These are phyloP conservation scores for Middelhovenomyces tepae DNA, from an alignment of 805 yeast genomes.

Conservation along the genomic window DNA sequence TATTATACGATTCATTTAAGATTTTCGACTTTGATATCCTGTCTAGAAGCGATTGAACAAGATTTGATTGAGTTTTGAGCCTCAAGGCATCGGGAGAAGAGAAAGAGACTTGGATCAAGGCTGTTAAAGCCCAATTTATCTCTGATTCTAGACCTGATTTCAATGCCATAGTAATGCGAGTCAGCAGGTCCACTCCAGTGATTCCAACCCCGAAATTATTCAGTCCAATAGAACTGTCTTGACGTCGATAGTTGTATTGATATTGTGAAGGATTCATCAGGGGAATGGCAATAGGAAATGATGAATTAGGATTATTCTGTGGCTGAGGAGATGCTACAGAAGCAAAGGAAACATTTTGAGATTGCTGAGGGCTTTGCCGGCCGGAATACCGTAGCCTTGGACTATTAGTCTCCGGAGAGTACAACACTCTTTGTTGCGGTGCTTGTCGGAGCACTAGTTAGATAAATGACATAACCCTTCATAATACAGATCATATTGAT, in stretches of 20 bases:
- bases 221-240: background rate
- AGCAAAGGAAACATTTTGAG: no score
- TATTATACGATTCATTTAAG: slow-evolving; percentile 15
- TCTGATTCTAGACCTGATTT: slow-evolving; percentile 57
- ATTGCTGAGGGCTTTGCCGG: no score
- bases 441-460: no score
- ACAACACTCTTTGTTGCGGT: no score
- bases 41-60: slow-evolving; percentile 35
- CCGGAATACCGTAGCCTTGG: no score
- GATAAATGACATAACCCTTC: no score
- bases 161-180: slow-evolving; percentile 63
- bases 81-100: slow-evolving; percentile 42
- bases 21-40: slow-evolving; percentile 29
- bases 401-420: no score
- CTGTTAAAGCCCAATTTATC: slow-evolving; percentile 60
- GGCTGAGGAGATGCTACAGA: no score
- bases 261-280: slow-evolving; percentile 1
- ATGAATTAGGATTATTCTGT: no score
- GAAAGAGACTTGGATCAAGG: slow-evolving; percentile 38
- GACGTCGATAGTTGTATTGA: background rate
- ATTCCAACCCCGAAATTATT: slow-evolving; percentile 24
- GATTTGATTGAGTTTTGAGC: slow-evolving; percentile 34
- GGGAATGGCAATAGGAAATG: slow-evolving; percentile 3
- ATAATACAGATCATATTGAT: no score
- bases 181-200: slow-evolving; percentile 54